These are phyloP conservation scores for Pleodorina starrii DNA, from an alignment of 139 green algal species.

Conservation along the genomic window DNA sequence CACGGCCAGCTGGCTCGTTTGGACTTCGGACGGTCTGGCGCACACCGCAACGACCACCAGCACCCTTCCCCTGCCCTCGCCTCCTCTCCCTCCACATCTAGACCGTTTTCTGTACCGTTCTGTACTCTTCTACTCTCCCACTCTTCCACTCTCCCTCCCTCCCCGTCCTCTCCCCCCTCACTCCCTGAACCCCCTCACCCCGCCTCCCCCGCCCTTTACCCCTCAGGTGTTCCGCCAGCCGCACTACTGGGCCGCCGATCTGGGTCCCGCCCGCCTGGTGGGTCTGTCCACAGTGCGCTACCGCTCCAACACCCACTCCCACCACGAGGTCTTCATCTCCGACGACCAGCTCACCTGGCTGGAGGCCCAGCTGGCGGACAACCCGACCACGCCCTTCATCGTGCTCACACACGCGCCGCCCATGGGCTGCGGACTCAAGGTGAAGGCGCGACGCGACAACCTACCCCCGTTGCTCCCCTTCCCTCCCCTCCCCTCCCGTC, in stretches of 20 bases:
- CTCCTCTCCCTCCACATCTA: too few species aligned
- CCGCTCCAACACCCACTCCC: conserved; percentile 65
- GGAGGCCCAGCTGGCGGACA: conserved; percentile 58
- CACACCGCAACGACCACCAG: too few species aligned
- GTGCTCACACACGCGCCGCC: conserved; percentile 86
- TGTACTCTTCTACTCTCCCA: too few species aligned
- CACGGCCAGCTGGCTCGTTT: too few species aligned
- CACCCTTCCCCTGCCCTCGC: too few species aligned
- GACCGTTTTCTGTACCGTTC: too few species aligned
- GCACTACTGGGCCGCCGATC: conserved; percentile 75
- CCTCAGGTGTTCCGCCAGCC: conserved; percentile 64
- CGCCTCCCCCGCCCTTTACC: neutral
- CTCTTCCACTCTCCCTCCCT: too few species aligned
- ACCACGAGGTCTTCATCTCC: conserved; percentile 82
- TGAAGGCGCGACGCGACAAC: too few species aligned
- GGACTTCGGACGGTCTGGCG: too few species aligned
- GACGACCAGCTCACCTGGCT: conserved; percentile 85
- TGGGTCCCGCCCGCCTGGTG: conserved; percentile 74
- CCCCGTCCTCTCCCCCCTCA: too few species aligned
- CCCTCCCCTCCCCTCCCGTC: neutral
- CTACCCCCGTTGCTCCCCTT: too few species aligned
- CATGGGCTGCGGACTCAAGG: conserved; percentile 84
- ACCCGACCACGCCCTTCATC: conserved; percentile 69
- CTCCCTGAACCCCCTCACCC: neutral
- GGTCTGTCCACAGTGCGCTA: conserved; percentile 84